A percentile compares a stretch with the other conserved stretches of the same genome.
These are phyloP conservation scores for Beauveria bassiana DNA, from an alignment of 2,329 filamentous ascomycete genomes.

Conservation along the genomic window DNA sequence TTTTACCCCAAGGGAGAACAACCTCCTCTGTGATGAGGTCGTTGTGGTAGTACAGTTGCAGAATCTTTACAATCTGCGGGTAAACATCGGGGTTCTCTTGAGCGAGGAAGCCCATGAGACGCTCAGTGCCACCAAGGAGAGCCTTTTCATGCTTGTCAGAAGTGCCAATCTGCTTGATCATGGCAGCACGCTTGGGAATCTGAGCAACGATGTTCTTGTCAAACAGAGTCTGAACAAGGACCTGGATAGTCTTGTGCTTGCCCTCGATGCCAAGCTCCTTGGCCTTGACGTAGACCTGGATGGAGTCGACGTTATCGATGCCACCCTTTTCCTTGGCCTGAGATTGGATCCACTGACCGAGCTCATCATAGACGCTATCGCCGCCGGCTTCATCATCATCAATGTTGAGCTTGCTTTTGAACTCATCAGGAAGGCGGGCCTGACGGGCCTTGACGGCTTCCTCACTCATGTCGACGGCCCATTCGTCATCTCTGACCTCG, in stretches of 20 bases:
- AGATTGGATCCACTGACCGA: conserved; percentile 85
- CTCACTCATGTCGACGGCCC: conserved; percentile 94
- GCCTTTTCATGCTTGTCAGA: conserved; percentile 95
- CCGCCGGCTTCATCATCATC: conserved; percentile 68
- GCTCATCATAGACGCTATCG: conserved; percentile 75
- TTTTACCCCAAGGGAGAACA: conserved; percentile 82
- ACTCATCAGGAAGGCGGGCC: conserved; percentile 84
- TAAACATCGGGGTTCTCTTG: conserved; percentile 73
- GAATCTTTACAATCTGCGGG: conserved; percentile 72
- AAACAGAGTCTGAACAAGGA: conserved; percentile 90
- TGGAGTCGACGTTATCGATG: conserved; percentile 73
- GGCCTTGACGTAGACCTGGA: conserved; percentile 92
- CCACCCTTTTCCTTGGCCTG: conserved; percentile 65
- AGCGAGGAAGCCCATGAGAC: conserved; percentile 65
- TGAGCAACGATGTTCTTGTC: conserved; percentile 83
- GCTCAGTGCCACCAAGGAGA: conserved; percentile 89
- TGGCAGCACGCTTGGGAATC: conserved; percentile 71
- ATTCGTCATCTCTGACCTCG: conserved; percentile 76
- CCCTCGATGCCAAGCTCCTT: conserved; percentile 89
- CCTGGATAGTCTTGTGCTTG: conserved; percentile 89
- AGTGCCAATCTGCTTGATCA: conserved; percentile 88
- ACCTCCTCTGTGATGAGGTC: conserved; percentile 85
- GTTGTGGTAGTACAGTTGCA: conserved; percentile 83
- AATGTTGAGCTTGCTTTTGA: conserved; percentile 85
- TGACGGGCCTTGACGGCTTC: conserved; percentile 92